Evolutionary conservation across 2,329 filamentous ascomycete genomes (phyloP), one percentile per base, ranked within the genome.

Genomic region (Fusarium veterinarium): DNA sequence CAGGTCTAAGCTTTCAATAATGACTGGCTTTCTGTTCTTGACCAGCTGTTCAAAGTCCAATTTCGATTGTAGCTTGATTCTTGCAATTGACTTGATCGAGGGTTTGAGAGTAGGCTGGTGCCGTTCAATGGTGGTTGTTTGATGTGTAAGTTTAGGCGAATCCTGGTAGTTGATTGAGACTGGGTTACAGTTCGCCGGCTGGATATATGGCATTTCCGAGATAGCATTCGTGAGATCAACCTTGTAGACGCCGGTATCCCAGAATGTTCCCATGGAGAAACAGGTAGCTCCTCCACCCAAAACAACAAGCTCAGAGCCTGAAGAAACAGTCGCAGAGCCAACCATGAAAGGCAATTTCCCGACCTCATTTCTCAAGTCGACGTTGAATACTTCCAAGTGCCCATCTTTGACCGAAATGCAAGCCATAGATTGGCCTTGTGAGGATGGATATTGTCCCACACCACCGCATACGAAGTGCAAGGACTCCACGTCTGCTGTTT

Each of bases 251-350:
- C 89, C 89, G 37, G 86, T 85, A 56, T 95, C 95, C 93, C 93
- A 97, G 77, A 90, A 95, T 11, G 93, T 93, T 3, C 95, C 95
- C 87, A 97, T 97, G 0, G 93, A 95, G 83, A 97, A 97, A 80
- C 94, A 97, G 0, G 94, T 93, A 20, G 93, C 94, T 41, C 94
- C 95, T 20, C 95, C 95, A 3, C 94, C 94, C 52, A 92, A 81
- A 12, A 97, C 83, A 14, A 93, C 76, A 6, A 95, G 76, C 23
- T 87, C 81, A 35, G 85, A 82, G 45, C 83, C 82, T 2, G 87
- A 81, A 33, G 83, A 78, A 19, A 88, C 81, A 12, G 87, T 84
- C 8, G 90, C 90, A 61, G 91, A 88, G 5, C 95, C 94, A 56
- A 94, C 85, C 55, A 97, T 86, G 10, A 97, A 85, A 17, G 94